Evolutionary conservation across 306 rosid genomes (phyloP), one percentile per base, ranked within the genome.

Genomic region (Vigna nakashimae): DNA sequence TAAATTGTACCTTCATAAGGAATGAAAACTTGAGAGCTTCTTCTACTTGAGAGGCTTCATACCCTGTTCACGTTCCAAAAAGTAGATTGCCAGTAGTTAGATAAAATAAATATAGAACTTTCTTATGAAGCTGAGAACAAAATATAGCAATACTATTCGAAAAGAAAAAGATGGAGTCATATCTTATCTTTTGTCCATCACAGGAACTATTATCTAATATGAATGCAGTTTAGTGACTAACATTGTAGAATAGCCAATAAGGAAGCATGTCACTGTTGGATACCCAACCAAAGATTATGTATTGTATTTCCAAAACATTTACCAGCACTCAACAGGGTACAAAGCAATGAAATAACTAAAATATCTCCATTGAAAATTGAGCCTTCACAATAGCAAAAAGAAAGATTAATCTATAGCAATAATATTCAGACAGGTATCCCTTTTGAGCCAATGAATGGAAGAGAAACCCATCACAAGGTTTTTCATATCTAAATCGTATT

Each of bases 41-140:
- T 77, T 79, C 87, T 88, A 88, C 81, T 84, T 86, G 57, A 88
- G 90, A 74, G 92, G 87, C 86, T 88, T 86, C 92, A 86, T 80
- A 74, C 90, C 92, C 90, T 88, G 86, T 55, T 79, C 45, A 75
- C 15, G 68, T 11, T 56, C 78, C 49, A 36, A 9, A 67, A 83
- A 57, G 75, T 24, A 65, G 78, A 79, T 71, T 75, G 10, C 17
- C 8, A 62, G 48, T 79, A 72, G n/a, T 63, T 60, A 6, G 81
- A 28, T 62, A 68, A 56, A 73, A 73, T 73, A 60, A 50, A 77
- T 22, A 32, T 59, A 70, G 24, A 69, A 74, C 74, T 74, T 75
- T 85, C 60, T 14, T 16, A 32, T 59, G 74, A 84, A 80, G 84
- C 43, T 40, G 63, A 69, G 70, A 82, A 70, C 76, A 79, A 56